Percentiles rank a stretch among this genome's conserved stretches.
These are phyloP conservation scores for Primulina eburnea DNA, from an alignment of 257 asterid genomes.

Conservation along the genomic window DNA sequence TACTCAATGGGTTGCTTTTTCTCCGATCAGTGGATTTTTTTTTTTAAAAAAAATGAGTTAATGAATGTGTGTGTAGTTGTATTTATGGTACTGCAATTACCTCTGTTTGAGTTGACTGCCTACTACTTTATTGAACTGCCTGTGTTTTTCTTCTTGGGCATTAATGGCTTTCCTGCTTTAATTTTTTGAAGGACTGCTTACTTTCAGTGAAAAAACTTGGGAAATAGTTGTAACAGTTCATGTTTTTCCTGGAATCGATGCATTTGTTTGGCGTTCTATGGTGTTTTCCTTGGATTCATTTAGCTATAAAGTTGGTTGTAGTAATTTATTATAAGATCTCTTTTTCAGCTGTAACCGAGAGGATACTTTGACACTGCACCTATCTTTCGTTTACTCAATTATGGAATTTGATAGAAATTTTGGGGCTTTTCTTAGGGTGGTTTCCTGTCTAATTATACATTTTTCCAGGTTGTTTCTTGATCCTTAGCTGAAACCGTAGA, in stretches of 20 bases:
- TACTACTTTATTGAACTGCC: constrained; percentile 31
- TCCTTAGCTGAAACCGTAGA: constrained; percentile 20
- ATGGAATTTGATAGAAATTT: constrained; percentile 8
- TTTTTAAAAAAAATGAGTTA: background rate
- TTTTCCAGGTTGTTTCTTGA: constrained; percentile 30
- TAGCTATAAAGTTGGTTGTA: constrained; percentile 17
- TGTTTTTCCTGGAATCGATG: constrained; percentile 28
- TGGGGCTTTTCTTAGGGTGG: background rate
- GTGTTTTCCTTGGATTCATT: constrained; percentile 32
- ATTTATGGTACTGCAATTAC: constrained; percentile 39
- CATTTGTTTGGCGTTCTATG: constrained; percentile 33
- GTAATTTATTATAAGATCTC: constrained; percentile 18
- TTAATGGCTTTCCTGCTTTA: constrained; percentile 38
- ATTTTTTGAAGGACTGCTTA: constrained; percentile 25
- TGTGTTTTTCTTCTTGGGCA: constrained; percentile 28
- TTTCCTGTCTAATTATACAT: constrained; percentile 19
- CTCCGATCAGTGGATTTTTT: background rate
- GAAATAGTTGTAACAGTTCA: constrained; percentile 35
- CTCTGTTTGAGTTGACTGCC: constrained; percentile 41
- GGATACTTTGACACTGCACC: constrained; percentile 14
- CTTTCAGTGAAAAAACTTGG: constrained; percentile 43
- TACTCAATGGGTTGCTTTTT: constrained; percentile 27
- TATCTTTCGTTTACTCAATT: background rate
- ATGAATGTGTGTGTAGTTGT: constrained; percentile 25
- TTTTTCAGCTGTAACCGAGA: constrained; percentile 29